phyloP scores from a whole-genome alignment of 2,329 filamentous ascomycete genomes.

The Colletotrichum filicis region DNA sequence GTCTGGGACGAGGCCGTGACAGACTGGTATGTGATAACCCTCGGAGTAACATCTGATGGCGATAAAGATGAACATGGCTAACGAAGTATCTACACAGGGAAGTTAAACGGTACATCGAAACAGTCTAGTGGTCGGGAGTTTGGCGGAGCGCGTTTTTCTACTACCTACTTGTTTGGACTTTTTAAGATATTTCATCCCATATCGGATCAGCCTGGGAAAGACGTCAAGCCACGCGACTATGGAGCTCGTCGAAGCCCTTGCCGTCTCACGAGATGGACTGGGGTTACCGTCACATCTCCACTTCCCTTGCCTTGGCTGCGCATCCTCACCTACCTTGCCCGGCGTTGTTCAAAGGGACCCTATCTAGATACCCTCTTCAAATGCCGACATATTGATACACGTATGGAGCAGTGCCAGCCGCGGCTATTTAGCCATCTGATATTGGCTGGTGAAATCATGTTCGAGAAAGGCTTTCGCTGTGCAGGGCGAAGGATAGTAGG shows the following conservation, averaged over 20 bases:
- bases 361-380: conserved; percentile 32
- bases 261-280: not conserved
- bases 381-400: conserved; percentile 21
- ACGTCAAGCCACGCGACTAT: conserved; percentile 13
- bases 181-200: not conserved
- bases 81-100: conserved; percentile 63
- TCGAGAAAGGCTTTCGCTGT: not conserved
- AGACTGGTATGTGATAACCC: conserved; percentile 78
- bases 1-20: conserved; percentile 97
- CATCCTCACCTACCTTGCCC: not conserved
- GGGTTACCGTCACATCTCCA: not conserved
- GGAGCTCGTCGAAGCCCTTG: conserved; percentile 1
- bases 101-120: conserved; percentile 81
- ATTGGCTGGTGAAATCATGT: not conserved
- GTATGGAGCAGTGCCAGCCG: not conserved
- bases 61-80: not conserved
- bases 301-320: conserved; percentile 3
- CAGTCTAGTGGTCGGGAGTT: conserved; percentile 58
- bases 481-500: not conserved
- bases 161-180: not conserved
- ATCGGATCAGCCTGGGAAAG: conserved; percentile 3
- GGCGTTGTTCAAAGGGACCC: not conserved
- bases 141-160: conserved; percentile 1
- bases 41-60: not conserved
- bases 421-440: not conserved